These are phyloP conservation scores for Pyrenophora graminea DNA, from an alignment of 2,329 filamentous ascomycete genomes.

Conservation along the genomic window DNA sequence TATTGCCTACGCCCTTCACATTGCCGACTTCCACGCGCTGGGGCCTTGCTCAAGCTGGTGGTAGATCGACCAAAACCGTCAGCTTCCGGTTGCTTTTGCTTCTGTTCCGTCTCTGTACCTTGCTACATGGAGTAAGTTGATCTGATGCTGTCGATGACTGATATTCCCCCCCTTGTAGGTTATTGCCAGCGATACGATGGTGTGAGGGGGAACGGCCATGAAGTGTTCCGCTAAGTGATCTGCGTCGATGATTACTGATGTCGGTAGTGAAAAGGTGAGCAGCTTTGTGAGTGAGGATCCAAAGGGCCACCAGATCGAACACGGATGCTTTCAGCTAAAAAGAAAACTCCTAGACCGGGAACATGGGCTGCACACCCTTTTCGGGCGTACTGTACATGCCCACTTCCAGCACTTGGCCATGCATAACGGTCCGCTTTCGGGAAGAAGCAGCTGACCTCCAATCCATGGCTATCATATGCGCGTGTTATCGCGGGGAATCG, in stretches of 20 bases:
- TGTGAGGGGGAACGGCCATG: not conserved
- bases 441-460: not conserved
- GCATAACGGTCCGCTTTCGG: slow-evolving; percentile 3
- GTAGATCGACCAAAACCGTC: slow-evolving; percentile 12
- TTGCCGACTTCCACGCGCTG: too few relatives aligned
- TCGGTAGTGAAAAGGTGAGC: slow-evolving; percentile 5
- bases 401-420: not conserved
- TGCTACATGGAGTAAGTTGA: slow-evolving; percentile 19
- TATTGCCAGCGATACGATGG: slow-evolving; percentile 17
- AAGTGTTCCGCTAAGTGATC: slow-evolving; percentile 2
- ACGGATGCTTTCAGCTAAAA: too few relatives aligned
- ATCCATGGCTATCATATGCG: not conserved
- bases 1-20: not conserved
- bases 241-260: slow-evolving; percentile 7
- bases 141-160: slow-evolving; percentile 20
- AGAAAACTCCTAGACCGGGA: too few relatives aligned
- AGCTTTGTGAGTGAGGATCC: too few relatives aligned
- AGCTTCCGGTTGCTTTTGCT: slow-evolving; percentile 11
- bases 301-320: too few relatives aligned
- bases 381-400: not conserved
- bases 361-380: too few relatives aligned
- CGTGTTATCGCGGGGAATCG: not conserved
- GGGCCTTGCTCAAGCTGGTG: slow-evolving; percentile 7
- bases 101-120: slow-evolving; percentile 6
- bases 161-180: slow-evolving; percentile 26